These are phyloP conservation scores for Monilinia fructigena DNA, from an alignment of 2,329 filamentous ascomycete species.

Conservation along the genomic window DNA sequence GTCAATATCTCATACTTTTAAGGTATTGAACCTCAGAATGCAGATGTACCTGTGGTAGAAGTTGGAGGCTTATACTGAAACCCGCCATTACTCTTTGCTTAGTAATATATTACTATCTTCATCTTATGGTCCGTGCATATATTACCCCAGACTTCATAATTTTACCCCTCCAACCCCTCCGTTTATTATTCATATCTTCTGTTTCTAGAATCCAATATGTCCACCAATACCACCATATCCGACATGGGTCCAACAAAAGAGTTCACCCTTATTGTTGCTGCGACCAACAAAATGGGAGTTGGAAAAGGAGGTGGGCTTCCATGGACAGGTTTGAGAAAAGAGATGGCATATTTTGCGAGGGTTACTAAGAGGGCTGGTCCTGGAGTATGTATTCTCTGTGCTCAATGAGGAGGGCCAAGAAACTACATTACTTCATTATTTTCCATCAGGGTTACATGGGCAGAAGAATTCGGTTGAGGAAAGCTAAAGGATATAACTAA, in stretches of 20 bases:
- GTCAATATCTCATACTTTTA: too few species aligned
- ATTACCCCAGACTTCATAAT: constrained; percentile 19
- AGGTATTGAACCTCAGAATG: too few species aligned
- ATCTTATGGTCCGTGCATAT: neutral
- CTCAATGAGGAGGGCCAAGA: neutral
- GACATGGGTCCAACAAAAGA: constrained; percentile 44
- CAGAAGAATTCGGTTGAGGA: neutral
- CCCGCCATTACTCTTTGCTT: neutral
- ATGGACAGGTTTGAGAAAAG: constrained; percentile 83
- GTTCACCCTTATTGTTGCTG: constrained; percentile 90
- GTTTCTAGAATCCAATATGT: constrained; percentile 7
- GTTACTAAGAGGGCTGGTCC: constrained; percentile 66
- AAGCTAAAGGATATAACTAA: neutral
- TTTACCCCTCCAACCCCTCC: constrained; percentile 18
- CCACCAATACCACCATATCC: neutral
- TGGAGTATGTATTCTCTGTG: constrained; percentile 32
- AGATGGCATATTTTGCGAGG: constrained; percentile 94
- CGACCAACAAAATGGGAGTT: constrained; percentile 86
- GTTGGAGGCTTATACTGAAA: too few species aligned
- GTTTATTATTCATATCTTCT: neutral
- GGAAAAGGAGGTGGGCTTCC: constrained; percentile 76
- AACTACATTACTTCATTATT: neutral
- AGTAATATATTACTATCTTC: constrained; percentile 1
- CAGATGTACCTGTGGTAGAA: too few species aligned
- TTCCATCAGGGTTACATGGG: neutral